Evolutionary conservation across 805 yeast genomes (phyloP).

Genomic region (Komagataella phaffii): DNA sequence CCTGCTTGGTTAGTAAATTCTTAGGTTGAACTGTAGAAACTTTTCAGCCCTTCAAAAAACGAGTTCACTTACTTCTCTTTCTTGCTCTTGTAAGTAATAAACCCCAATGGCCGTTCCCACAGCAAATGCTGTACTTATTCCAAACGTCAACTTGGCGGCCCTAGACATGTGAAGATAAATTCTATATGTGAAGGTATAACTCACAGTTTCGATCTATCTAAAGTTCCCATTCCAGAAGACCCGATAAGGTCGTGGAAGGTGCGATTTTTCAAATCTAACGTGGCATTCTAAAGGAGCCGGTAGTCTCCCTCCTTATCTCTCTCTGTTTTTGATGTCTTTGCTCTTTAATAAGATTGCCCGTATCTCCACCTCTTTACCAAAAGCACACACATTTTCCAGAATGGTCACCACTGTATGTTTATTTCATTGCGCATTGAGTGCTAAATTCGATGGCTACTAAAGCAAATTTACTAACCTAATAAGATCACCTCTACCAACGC

Average conservation of each 20-base stretch:
- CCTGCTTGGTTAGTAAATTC: constrained; percentile 16
- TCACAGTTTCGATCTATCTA: too few relatives aligned
- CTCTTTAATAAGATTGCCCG: background rate
- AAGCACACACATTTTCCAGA: background rate
- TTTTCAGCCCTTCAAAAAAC: background rate
- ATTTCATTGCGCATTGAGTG: background rate
- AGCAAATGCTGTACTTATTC: constrained; percentile 38
- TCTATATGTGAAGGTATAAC: background rate
- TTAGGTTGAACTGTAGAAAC: background rate
- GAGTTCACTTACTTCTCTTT: constrained; percentile 35
- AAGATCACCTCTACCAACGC: constrained; percentile 60
- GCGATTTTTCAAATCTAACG: background rate
- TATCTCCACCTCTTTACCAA: background rate
- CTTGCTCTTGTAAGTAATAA: constrained; percentile 54
- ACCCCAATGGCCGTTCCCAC: constrained; percentile 54
- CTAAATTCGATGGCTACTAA: background rate
- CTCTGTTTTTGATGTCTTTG: background rate
- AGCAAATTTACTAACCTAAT: background rate
- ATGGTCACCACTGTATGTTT: background rate
- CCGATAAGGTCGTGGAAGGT: background rate
- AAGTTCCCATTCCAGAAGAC: background rate
- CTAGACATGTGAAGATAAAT: constrained; percentile 44
- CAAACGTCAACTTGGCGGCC: constrained; percentile 68
- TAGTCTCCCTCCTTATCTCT: background rate
- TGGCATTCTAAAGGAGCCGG: background rate